Evolutionary conservation across 768 basidiomycete genomes (phyloP), one percentile per base, ranked within the genome.

Genomic region (Rhizopogon rudus): DNA sequence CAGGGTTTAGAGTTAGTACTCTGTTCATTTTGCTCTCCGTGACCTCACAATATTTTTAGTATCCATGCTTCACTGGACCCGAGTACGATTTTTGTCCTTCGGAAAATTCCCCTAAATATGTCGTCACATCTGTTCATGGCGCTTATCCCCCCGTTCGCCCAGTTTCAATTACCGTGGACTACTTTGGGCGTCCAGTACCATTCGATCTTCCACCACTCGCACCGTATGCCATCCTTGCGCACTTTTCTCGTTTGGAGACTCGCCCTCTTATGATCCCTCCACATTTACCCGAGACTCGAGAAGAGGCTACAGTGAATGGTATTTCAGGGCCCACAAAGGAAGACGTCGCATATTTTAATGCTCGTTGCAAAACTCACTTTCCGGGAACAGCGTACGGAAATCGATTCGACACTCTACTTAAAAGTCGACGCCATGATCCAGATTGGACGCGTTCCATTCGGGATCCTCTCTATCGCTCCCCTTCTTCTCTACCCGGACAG

Each of bases 1-100:
- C 78, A 13, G 75, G 75, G 25, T 81, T 79, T 61, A 75, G 77
- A 6, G 81, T 81, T 56, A 17, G 80, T 71, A 20, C 40, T 22
- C 54, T 50, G 7, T 17, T 8, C n/a, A 53, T 29, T 45, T 22
- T 29, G 4, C 40, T 10, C 16, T 3, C 22, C 12, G 9, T 29
- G 25, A 29, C 58, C 25, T 71, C 50, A 68, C 39, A 10, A 20
- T 10, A 44, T 41, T 4, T 31, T 48, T 16, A 65, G 63, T 63
- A 62, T 62, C 78, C 80, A 7, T 77, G 76, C 53, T 78, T 72
- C 40, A 65, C 62, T 56, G 61, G 45, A n/a, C 65, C 73, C 5
- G 77, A 78, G 61, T 66, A 65, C 51, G 49, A 61, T 28, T 72
- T 75, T 55, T 55, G 64, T 39, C 53, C 54, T 17, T 44, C 56